Base-by-base conservation (phyloP, 805 yeast species). In the Schwanniomyces sp. region DNA sequence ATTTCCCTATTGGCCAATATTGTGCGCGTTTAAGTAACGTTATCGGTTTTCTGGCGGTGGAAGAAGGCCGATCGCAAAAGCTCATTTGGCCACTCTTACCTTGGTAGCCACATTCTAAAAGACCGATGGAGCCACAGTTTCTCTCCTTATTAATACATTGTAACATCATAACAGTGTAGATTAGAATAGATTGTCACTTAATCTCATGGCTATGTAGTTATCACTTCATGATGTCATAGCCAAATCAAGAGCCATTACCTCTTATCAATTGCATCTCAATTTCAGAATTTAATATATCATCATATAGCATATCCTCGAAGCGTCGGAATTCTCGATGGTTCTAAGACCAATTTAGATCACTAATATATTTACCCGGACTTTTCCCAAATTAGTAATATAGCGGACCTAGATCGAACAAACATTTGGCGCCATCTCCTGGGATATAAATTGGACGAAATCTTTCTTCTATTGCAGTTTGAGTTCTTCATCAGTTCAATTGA, bases 321-420 rank as follows among this genome's bases (percentile, higher is more conserved):
- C 24, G 24, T 21, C 5, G 24, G 24, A 4, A 21, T 21, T 21
- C 24, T 21, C n/a, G 11, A 18, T 18, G 16, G 40, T 37, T 29
- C 40, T 18, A 37, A 26, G 27, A 11, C 27, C 40, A 21, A 5
- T 12, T 5, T 6, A 37, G 25, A 37, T 37, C 27, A 37, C 16
- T 37, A 37, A 37, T 37, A 21, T 21, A 24, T 12, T 44, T 44
- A 39, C 47, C 47, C 47, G 47, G 47, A 21, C 11, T 4, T 14
- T 34, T 24, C 48, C 48, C 32, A 26, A 48, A 44, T 45, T 45
- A 45, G 51, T 48, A 48, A 48, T 48, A 29, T 16, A 26, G 47
- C 48, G 48, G 48, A 39, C 46, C 54, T 51, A 51, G 52, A 51
- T 38, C 40, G 10, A 16, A 34, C 30, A 28, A 24, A 21, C 14